Percentiles rank a stretch among this genome's conserved stretches.
Conservation (phyloP, 805 yeast species). For the Lachancea kluyveri region DNA sequence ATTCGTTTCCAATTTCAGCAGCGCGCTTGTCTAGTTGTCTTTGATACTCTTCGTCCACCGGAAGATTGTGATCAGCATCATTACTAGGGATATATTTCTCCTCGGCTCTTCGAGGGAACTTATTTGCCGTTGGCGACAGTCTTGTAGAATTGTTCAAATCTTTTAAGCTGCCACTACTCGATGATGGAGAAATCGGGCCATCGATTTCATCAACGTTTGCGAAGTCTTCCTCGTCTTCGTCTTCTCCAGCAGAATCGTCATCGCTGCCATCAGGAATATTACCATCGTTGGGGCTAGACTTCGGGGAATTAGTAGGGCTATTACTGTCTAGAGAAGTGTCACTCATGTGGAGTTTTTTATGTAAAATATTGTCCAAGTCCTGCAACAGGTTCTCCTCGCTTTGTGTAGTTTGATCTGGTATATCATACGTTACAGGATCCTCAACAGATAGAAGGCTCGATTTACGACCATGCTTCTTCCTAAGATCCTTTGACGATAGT, state of each 20-base stretch:
- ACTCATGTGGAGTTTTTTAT: conserved; percentile 19
- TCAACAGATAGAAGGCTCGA: conserved; percentile 1
- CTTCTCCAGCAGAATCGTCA: conserved; percentile 17
- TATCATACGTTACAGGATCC: conserved; percentile 1
- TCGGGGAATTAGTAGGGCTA: conserved; percentile 5
- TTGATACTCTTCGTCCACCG: conserved; percentile 33
- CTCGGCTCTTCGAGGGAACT: too few species aligned
- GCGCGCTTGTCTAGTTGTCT: conserved; percentile 32
- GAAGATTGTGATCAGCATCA: conserved; percentile 27
- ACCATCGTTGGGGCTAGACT: background rate
- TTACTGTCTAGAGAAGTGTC: conserved; percentile 8
- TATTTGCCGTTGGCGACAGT: too few species aligned
- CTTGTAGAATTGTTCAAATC: conserved; percentile 7
- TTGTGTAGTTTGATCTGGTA: conserved; percentile 1
- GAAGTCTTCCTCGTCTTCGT: conserved; percentile 27
- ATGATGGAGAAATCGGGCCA: conserved; percentile 25
- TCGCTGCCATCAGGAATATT: conserved; percentile 4
- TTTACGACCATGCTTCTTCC: conserved; percentile 4
- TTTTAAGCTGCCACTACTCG: conserved; percentile 9
- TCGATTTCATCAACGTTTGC: conserved; percentile 34
- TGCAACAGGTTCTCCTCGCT: conserved; percentile 15
- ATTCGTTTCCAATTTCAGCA: conserved; percentile 22
- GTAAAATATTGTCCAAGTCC: conserved; percentile 22
- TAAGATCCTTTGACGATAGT: conserved; percentile 10
- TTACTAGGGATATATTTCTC: too few species aligned